Evolutionary conservation across 225 moss, liverwort and hornwort genomes (phyloP), one percentile per base, ranked within the genome.

Genomic region (Bryum argenteum): DNA sequence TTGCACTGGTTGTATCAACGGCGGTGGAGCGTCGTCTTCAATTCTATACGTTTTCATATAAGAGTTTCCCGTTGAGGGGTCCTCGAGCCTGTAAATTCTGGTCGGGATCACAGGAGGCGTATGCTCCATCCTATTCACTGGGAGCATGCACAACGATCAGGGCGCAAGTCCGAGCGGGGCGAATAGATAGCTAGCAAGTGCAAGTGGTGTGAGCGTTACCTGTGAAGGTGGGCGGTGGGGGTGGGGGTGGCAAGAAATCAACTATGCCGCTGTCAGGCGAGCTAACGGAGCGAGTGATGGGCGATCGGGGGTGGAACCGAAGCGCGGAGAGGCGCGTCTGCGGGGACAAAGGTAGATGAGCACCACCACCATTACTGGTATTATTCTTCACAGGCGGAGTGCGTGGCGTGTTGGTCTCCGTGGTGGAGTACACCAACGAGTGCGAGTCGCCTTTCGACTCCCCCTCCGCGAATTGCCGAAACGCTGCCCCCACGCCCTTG

Each of bases 391-490:
- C 41, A 14, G 81, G 73, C 21, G 84, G 81, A 14, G 79, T 79
- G 50, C 75, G 73, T 23, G 82, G 79, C 21, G 88, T 79, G 58
- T 77, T 81, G 12, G 81, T 61, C 15, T 77, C 87, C 0, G 73
- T 77, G 10, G 77, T 75, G 7, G 82, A 81, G 54, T 64, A 80
- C 69, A 8, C 15, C 48, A 79, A 54, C 4, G 33, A 64, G 59
- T 71, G 82, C n/a, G 65, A 79, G 48, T 76, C 75, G 5, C 61
- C 80, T 54, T 80, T 85, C 64, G 58, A 24, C 52, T 88, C 88
- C 11, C 87, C 90, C 67, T 89, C 81, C 1, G 89, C 93, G 71
- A 93, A 89, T 70, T 85, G 87, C 23, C 89, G 85, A 44, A 93
- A 87, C 2, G 93, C 90, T 10, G 84, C 77, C 41, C 93, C 93